Percentiles rank a stretch among this genome's conserved stretches.
Evolutionary conservation across 257 asterid genomes (phyloP).

Genomic region (Fraxinus anomala): DNA sequence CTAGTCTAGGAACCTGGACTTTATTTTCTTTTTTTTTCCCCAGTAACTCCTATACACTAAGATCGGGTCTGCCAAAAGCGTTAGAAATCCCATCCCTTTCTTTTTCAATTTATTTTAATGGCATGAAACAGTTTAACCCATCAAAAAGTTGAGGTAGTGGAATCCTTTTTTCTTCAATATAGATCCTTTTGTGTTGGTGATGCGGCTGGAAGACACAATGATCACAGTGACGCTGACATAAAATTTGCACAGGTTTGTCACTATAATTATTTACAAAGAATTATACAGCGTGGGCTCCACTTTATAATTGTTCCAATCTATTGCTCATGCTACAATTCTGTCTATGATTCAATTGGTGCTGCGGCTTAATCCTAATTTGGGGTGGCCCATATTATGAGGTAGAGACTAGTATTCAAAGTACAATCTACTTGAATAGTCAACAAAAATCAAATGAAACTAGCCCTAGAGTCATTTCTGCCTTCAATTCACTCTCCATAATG

Average conservation of each 20-base stretch:
- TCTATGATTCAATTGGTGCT: not conserved
- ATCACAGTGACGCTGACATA: conserved; percentile 89
- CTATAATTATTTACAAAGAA: not conserved
- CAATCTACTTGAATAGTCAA: not conserved
- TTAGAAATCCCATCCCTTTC: too few species aligned
- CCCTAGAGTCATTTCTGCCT: not conserved
- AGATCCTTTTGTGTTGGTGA: conserved; percentile 98
- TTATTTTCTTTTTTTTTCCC: too few species aligned
- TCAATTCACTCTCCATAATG: not conserved
- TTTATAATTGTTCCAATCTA: conserved; percentile 4
- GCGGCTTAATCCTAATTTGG: not conserved
- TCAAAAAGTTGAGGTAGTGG: not conserved
- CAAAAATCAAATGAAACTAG: not conserved
- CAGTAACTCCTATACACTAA: too few species aligned
- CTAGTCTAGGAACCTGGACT: not conserved
- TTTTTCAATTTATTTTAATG: not conserved
- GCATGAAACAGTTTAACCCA: not conserved
- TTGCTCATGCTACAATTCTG: not conserved
- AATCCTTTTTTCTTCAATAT: conserved; percentile 22
- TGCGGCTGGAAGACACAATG: conserved; percentile 91
- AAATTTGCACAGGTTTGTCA: conserved; percentile 80
- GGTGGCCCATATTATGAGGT: not conserved
- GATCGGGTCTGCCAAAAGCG: too few species aligned
- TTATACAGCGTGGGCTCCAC: not conserved
- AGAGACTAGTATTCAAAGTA: not conserved